A percentile compares a stretch with the other conserved stretches of the same genome.
Conservation (phyloP, 1,139 yeast species). For the Candida sojae region DNA sequence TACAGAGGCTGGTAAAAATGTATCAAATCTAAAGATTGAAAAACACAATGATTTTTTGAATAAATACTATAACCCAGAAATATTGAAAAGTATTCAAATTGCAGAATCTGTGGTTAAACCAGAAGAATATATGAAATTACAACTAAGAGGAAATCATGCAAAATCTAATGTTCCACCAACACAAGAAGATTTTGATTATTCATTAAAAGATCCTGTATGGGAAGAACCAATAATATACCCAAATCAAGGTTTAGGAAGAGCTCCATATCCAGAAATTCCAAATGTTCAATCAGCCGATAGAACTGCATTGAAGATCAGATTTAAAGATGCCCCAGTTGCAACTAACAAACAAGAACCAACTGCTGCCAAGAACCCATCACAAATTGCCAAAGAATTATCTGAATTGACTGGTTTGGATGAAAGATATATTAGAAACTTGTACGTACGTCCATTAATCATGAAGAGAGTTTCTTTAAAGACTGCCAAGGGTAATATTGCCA, state of each 20-base stretch:
- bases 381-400: constrained; percentile 60
- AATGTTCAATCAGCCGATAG: constrained; percentile 43
- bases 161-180: constrained; percentile 36
- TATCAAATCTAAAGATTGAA: constrained; percentile 18
- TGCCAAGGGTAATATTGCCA: constrained; percentile 86
- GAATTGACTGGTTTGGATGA: constrained; percentile 75
- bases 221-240: constrained; percentile 49
- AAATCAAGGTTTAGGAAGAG: constrained; percentile 38
- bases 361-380: constrained; percentile 18
- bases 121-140: constrained; percentile 43
- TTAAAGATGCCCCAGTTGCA: constrained; percentile 21
- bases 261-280: constrained; percentile 48
- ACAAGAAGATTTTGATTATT: constrained; percentile 28
- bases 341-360: constrained; percentile 15
- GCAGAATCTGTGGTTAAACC: constrained; percentile 79
- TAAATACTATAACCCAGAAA: constrained; percentile 73
- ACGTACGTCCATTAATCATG: constrained; percentile 66
- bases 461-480: constrained; percentile 92
- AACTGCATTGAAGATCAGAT: constrained; percentile 40
- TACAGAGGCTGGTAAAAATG: neutral
- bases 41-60: constrained; percentile 62
- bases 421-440: constrained; percentile 62
- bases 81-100: constrained; percentile 75
- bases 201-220: constrained; percentile 45
- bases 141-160: constrained; percentile 32